Conservation (phyloP, 441 rosid genomes). For the Adansonia madagascariensis region DNA sequence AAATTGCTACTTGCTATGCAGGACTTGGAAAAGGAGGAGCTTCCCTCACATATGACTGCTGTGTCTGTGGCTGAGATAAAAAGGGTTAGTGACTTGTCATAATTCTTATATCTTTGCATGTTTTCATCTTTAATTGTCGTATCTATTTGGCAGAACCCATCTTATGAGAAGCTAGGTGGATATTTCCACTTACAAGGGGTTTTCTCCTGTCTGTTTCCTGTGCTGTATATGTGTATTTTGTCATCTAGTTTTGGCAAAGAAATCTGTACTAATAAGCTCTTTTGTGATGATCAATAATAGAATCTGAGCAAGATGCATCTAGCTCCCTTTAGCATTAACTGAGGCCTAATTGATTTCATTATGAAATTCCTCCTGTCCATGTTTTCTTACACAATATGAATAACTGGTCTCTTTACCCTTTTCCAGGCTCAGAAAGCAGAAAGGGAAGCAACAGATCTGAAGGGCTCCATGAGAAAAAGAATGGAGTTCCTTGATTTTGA, state of each 20-base stretch:
- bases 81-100: slow-evolving; percentile 43
- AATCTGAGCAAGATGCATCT: not conserved
- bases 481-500: slow-evolving; percentile 90
- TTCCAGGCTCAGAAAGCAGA: slow-evolving; percentile 78
- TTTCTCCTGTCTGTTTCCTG: not conserved
- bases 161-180: not conserved
- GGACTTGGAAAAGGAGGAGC: slow-evolving; percentile 72
- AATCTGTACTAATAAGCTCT: not conserved
- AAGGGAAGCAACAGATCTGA: slow-evolving; percentile 66
- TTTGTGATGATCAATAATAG: not conserved
- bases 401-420: slow-evolving; percentile 21
- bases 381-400: not conserved
- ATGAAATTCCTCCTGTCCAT: not conserved
- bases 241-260: not conserved
- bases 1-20: slow-evolving; percentile 23
- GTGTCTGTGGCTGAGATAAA: slow-evolving; percentile 59
- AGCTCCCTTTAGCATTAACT: not conserved
- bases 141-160: not conserved
- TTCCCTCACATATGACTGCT: slow-evolving; percentile 62
- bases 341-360: not conserved
- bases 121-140: not conserved
- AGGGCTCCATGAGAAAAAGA: slow-evolving; percentile 77
- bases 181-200: not conserved
- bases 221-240: not conserved
- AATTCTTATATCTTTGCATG: not conserved